Conservation (phyloP, 768 basidiomycete species). For the Xanthoconium purpureum region DNA sequence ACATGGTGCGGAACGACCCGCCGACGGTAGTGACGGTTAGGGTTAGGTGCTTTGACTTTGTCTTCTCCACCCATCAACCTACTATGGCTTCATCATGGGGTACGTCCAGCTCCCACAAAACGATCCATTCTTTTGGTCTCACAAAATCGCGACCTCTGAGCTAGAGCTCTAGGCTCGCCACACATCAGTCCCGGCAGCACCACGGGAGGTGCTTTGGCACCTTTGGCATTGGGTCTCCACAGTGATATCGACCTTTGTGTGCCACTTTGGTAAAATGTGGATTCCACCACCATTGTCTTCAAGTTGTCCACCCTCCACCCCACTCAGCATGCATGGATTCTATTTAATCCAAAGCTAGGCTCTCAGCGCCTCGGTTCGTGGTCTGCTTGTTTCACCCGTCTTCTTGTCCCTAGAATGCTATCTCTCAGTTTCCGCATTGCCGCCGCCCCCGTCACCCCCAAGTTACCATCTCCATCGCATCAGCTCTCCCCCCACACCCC, state of each 20-base stretch:
- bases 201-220: too few species aligned
- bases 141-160: not conserved
- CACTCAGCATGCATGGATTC: not conserved
- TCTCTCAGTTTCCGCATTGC: slow-evolving; percentile 3
- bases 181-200: too few species aligned
- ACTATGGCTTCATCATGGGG: too few species aligned
- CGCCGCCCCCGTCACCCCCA: slow-evolving; percentile 4
- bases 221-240: not conserved
- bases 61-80: too few species aligned
- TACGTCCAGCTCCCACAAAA: not conserved
- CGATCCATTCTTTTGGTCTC: not conserved
- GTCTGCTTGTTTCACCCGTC: not conserved
- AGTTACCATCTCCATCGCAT: slow-evolving; percentile 1
- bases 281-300: slow-evolving; percentile 16
- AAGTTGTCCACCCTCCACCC: slow-evolving; percentile 11
- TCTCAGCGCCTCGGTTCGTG: not conserved
- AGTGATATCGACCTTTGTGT: slow-evolving; percentile 3
- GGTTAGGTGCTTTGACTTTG: slow-evolving; percentile 8
- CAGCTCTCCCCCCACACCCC: not conserved
- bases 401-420: slow-evolving; percentile 7
- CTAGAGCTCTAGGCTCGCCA: not conserved
- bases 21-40: not conserved
- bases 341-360: slow-evolving; percentile 16
- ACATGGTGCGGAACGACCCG: slow-evolving; percentile 16
- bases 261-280: slow-evolving; percentile 7